Base-by-base conservation (phyloP, 192 early-diverging fungal genomes). In the Coemansia sp. region DNA sequence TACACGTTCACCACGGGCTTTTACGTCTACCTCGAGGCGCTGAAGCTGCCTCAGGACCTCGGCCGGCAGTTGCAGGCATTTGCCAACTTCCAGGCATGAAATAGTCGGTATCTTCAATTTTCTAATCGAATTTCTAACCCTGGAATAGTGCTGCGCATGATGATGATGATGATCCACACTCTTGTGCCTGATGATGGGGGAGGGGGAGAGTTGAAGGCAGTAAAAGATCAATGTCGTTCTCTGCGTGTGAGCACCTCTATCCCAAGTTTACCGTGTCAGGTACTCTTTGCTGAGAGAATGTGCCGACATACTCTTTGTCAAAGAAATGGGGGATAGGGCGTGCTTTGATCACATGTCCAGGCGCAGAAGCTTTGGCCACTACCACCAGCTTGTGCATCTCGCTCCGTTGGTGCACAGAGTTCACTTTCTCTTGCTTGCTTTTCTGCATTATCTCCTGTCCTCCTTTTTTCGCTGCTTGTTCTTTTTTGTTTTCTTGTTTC, bases 61-160 rank as follows among this genome's bases (percentile, higher is more conserved):
- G 73, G 53, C 5, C 76, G 59, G 24, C 66, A 74, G 63, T 66
- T 83, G 31, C 75, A 83, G 27, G 40, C 56, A 14, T 83, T 78
- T 78, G 81, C 76, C n/a, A 66, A 83, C 61, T 83, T 83, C 53
- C 73, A 66, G 46, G 81, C 75, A 0, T 83, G 50, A 51, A 2
- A 3, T 37, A 36, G 8, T 48, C 13, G 2, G 10, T 56, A 66
- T 21, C 34, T 39, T n/a, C 33, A 27, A 27, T 59, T n/a, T 29
- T 8, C 40, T 6, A 1, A 16, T 45, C 3, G 57, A 34, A 45
- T 13, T 39, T 31, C 1, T 54, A 27, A 46, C 16, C 36, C n/a
- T 19, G 19, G 17, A 48, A 48, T 48, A 48, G 45, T 48, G 45
- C n/a, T 48, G 45, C n/a, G n/a, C 45, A 48, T 24, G 45, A 48